phyloP scores from a whole-genome alignment of 768 basidiomycete species.

The Epithele typhae region DNA sequence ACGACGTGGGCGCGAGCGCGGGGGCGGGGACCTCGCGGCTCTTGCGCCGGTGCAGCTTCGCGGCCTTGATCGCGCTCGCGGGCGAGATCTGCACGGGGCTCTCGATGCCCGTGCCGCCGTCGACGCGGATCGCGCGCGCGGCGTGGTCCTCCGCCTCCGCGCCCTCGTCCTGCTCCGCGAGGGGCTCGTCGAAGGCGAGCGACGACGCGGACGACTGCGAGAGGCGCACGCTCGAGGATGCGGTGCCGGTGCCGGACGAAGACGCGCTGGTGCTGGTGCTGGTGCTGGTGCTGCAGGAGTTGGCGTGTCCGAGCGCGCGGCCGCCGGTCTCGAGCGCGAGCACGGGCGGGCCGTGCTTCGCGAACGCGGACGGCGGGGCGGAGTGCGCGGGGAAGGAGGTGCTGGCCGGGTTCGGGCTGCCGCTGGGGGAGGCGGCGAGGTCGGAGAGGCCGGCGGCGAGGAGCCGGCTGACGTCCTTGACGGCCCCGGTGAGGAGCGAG shows the following conservation, averaged over 20 bases:
- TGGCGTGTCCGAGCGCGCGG: constrained; percentile 11
- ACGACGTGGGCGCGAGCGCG: constrained; percentile 1
- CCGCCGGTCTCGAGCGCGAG: constrained; percentile 9
- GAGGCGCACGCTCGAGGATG: constrained; percentile 31
- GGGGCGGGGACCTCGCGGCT: constrained; percentile 22
- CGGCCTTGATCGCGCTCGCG: constrained; percentile 12
- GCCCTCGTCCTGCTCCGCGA: too few relatives aligned
- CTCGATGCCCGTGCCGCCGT: constrained; percentile 12
- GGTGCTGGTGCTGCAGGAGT: constrained; percentile 29
- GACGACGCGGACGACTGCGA: constrained; percentile 48
- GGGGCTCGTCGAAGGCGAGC: constrained; percentile 30
- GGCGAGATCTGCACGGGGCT: constrained; percentile 18
- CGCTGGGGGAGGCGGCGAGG: constrained; percentile 24
- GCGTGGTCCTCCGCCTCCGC: constrained; percentile 16
- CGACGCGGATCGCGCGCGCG: constrained; percentile 9
- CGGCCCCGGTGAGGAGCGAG: constrained; percentile 16
- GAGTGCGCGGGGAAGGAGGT: constrained; percentile 8
- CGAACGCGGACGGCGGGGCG: neutral
- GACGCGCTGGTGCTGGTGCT: constrained; percentile 28
- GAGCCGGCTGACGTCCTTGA: constrained; percentile 57
- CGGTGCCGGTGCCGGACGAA: constrained; percentile 22
- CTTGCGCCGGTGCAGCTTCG: constrained; percentile 24
- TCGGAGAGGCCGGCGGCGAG: constrained; percentile 44
- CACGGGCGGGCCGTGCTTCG: constrained; percentile 4
- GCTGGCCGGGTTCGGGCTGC: constrained; percentile 15